Evolutionary conservation across 2,329 filamentous ascomycete genomes (phyloP).

Genomic region (Alternaria postmessia): DNA sequence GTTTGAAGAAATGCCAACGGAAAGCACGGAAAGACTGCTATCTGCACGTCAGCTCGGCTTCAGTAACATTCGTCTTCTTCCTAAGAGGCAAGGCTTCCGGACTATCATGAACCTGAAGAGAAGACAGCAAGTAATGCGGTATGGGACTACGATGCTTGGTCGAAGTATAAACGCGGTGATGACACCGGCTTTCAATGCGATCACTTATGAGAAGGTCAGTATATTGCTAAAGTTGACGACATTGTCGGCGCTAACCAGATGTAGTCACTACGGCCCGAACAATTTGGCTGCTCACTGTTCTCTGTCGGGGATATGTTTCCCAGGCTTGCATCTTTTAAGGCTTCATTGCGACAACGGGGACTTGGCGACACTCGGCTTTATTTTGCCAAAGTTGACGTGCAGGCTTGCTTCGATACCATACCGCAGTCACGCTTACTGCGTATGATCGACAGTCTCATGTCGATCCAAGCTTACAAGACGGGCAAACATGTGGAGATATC

Average conservation of each 20-base stretch:
- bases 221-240: not conserved
- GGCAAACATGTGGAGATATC: slow-evolving; percentile 78
- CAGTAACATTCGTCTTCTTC: slow-evolving; percentile 80
- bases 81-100: slow-evolving; percentile 78
- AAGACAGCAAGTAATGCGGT: slow-evolving; percentile 62
- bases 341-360: slow-evolving; percentile 51
- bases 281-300: slow-evolving; percentile 80
- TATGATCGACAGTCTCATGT: slow-evolving; percentile 67
- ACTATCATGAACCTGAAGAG: slow-evolving; percentile 88
- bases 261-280: slow-evolving; percentile 56
- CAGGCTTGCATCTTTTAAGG: slow-evolving; percentile 75
- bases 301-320: slow-evolving; percentile 82
- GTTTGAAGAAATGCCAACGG: slow-evolving; percentile 77
- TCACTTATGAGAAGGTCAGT: slow-evolving; percentile 79
- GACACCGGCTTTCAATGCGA: slow-evolving; percentile 75
- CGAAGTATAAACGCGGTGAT: slow-evolving; percentile 75
- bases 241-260: slow-evolving; percentile 12
- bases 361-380: slow-evolving; percentile 64
- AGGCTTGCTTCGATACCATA: slow-evolving; percentile 93
- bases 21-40: slow-evolving; percentile 66
- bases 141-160: slow-evolving; percentile 64
- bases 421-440: slow-evolving; percentile 78
- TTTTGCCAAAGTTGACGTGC: slow-evolving; percentile 92
- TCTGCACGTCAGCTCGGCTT: slow-evolving; percentile 73
- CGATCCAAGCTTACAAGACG: slow-evolving; percentile 72